Percentiles rank a stretch among this genome's conserved stretches.
These are phyloP conservation scores for Eutrema salsugineum DNA, from an alignment of 441 rosid genomes.

Conservation along the genomic window DNA sequence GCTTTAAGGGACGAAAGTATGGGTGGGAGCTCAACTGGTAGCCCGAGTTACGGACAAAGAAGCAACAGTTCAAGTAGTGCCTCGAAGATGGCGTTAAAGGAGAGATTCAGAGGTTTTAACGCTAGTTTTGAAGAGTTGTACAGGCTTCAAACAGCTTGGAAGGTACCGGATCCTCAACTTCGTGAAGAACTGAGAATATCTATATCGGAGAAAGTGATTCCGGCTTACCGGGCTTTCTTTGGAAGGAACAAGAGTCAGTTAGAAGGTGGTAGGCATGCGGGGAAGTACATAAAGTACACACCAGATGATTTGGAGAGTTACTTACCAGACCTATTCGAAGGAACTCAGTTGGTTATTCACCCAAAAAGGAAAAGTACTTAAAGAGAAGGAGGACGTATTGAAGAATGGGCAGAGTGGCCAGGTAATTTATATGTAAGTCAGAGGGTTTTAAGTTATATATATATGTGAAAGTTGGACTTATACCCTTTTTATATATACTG, in stretches of 20 bases:
- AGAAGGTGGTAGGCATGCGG: conserved; percentile 81
- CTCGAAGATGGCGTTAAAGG: conserved; percentile 76
- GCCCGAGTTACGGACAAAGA: conserved; percentile 49
- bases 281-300: conserved; percentile 89
- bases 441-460: conserved; percentile 23
- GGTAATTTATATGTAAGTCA: conserved; percentile 23
- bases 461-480: conserved; percentile 18
- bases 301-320: conserved; percentile 89
- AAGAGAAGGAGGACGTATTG: background rate
- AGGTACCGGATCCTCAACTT: conserved; percentile 92
- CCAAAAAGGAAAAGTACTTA: conserved; percentile 68
- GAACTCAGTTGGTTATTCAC: conserved; percentile 74
- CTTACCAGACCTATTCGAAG: conserved; percentile 84
- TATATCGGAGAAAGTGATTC: conserved; percentile 82
- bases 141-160: conserved; percentile 93
- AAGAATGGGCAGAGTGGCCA: conserved; percentile 13
- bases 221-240: conserved; percentile 84
- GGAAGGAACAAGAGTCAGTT: conserved; percentile 85
- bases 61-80: conserved; percentile 45
- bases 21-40: conserved; percentile 65
- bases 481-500: conserved; percentile 16
- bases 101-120: conserved; percentile 87
- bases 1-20: conserved; percentile 87
- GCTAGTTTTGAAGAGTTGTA: conserved; percentile 88
- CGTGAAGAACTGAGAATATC: conserved; percentile 95